Percentiles rank a stretch among this genome's conserved stretches.
phyloP scores from a whole-genome alignment of 164 flowering plant genomes.

The Protea cynaroides region DNA sequence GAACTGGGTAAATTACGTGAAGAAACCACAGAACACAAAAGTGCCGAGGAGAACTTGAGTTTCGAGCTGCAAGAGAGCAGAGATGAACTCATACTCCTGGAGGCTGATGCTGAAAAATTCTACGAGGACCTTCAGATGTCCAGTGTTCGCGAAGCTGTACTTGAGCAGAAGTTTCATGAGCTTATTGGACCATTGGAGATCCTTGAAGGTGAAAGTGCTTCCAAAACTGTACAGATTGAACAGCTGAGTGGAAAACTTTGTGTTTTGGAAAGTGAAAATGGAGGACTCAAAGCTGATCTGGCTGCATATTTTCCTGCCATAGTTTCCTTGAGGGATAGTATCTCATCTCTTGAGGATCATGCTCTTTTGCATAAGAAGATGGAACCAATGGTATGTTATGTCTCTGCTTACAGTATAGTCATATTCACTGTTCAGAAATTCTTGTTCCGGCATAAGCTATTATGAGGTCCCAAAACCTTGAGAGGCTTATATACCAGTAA shows the following conservation, averaged over 20 bases:
- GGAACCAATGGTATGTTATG: constrained; percentile 33
- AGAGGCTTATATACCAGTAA: no score
- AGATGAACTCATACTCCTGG: constrained; percentile 65
- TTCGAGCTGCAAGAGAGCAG: constrained; percentile 52
- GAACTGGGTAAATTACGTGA: constrained; percentile 32
- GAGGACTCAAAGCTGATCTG: constrained; percentile 43
- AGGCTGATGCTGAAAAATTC: constrained; percentile 63
- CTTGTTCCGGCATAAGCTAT: no score
- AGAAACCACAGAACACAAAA: constrained; percentile 39
- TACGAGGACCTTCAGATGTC: constrained; percentile 46
- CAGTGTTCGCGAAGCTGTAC: constrained; percentile 22
- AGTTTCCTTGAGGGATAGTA: constrained; percentile 42
- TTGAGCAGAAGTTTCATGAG: constrained; percentile 60
- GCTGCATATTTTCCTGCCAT: constrained; percentile 47
- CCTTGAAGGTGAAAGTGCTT: constrained; percentile 41
- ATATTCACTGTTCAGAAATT: neutral
- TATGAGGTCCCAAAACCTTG: no score
- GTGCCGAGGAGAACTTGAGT: constrained; percentile 44
- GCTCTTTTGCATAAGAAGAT: constrained; percentile 27
- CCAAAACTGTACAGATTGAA: constrained; percentile 40
- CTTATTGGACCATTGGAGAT: constrained; percentile 42
- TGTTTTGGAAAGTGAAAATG: constrained; percentile 50
- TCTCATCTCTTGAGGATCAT: constrained; percentile 54
- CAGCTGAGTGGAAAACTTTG: constrained; percentile 38
- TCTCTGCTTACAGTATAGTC: neutral